Evolutionary conservation across 2,329 filamentous ascomycete species (phyloP).

Genomic region (Phialocephala sp.): DNA sequence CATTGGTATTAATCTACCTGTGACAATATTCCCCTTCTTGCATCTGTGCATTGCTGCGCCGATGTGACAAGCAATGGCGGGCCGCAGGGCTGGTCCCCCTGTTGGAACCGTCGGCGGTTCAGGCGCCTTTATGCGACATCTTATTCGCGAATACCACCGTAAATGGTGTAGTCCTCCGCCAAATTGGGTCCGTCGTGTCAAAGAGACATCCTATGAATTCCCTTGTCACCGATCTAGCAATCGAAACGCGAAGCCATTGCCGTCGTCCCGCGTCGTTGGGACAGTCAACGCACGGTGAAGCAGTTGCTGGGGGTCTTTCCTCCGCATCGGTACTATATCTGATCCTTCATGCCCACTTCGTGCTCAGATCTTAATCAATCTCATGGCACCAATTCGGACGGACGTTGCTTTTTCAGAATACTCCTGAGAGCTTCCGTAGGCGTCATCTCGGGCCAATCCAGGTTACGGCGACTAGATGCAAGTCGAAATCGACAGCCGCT

Average conservation of each 20-base stretch:
- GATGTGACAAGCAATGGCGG: slow-evolving; percentile 6
- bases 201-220: neutral
- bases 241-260: slow-evolving; percentile 8
- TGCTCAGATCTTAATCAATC: slow-evolving; percentile 13
- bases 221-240: neutral
- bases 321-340: slow-evolving; percentile 6
- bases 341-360: slow-evolving; percentile 4
- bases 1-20: slow-evolving; percentile 9
- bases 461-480: neutral
- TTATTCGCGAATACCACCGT: slow-evolving; percentile 6
- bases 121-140: neutral
- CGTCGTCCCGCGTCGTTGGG: slow-evolving; percentile 16
- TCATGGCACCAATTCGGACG: slow-evolving; percentile 12
- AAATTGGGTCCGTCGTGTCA: slow-evolving; percentile 8
- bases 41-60: slow-evolving; percentile 11
- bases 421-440: slow-evolving; percentile 14
- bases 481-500: neutral
- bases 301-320: slow-evolving; percentile 12
- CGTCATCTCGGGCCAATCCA: neutral
- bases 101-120: slow-evolving; percentile 10
- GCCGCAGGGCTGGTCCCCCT: slow-evolving; percentile 8
- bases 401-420: slow-evolving; percentile 11
- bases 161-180: neutral
- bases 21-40: slow-evolving; percentile 3
- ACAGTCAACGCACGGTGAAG: slow-evolving; percentile 9